phyloP scores from a whole-genome alignment of 2,329 filamentous ascomycete species.

The Exophiala sp. region DNA sequence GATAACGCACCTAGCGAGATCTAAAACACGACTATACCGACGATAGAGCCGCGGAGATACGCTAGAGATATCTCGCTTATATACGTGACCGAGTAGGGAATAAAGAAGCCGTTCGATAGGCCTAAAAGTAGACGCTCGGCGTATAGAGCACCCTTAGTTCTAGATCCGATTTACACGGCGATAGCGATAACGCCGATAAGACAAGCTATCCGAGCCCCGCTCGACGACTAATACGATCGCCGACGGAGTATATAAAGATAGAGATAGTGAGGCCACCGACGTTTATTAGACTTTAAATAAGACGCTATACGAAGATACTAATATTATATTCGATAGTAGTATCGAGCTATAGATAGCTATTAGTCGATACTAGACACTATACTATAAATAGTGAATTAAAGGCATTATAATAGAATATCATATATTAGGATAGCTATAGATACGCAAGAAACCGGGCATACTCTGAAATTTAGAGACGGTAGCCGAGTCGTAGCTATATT shows the following conservation, averaged over 20 bases:
- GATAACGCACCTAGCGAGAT: slow-evolving; percentile 24
- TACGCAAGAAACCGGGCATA: slow-evolving; percentile 51
- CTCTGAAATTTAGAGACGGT: slow-evolving; percentile 47
- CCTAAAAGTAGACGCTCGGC: slow-evolving; percentile 45
- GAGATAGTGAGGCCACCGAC: slow-evolving; percentile 54
- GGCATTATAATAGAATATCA: too few species aligned
- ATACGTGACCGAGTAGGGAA: slow-evolving; percentile 48
- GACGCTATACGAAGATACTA: slow-evolving; percentile 44
- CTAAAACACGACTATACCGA: slow-evolving; percentile 17
- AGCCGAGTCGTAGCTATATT: slow-evolving; percentile 51
- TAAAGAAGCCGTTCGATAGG: slow-evolving; percentile 43
- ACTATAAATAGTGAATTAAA: too few species aligned
- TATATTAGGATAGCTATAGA: slow-evolving; percentile 48
- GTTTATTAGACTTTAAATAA: slow-evolving; percentile 50
- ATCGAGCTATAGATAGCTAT: slow-evolving; percentile 19
- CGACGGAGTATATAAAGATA: slow-evolving; percentile 44
- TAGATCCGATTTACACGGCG: slow-evolving; percentile 44
- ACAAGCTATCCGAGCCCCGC: slow-evolving; percentile 47
- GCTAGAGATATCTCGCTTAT: slow-evolving; percentile 48
- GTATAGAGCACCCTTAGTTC: slow-evolving; percentile 41
- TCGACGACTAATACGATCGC: slow-evolving; percentile 46
- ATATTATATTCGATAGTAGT: slow-evolving; percentile 26
- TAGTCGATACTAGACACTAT: too few species aligned
- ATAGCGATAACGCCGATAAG: slow-evolving; percentile 42
- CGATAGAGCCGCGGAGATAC: slow-evolving; percentile 47